phyloP scores from a whole-genome alignment of 1,284 basidiomycete species.

The Clitocybe nebularis region DNA sequence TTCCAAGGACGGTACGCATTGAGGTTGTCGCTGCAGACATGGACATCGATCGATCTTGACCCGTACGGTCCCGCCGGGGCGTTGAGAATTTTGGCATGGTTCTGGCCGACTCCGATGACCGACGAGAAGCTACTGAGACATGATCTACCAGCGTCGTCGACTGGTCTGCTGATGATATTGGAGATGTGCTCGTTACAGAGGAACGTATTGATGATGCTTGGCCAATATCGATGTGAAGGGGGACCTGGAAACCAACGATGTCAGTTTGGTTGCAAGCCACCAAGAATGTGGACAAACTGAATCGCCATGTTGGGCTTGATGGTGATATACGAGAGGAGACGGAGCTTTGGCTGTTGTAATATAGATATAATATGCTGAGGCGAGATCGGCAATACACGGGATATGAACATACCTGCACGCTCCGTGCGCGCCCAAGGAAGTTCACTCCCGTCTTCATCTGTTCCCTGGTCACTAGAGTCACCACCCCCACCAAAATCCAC shows the following conservation, averaged over 20 bases:
- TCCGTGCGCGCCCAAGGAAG: conserved; percentile 56
- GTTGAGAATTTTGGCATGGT: conserved; percentile 32
- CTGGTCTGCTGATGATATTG: conserved; percentile 49
- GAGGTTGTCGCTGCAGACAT: conserved; percentile 60
- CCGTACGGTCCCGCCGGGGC: conserved; percentile 50
- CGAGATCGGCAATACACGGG: conserved; percentile 9
- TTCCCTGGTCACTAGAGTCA: conserved; percentile 34
- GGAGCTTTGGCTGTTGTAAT: conserved; percentile 8
- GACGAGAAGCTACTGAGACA: conserved; percentile 26
- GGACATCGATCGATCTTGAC: conserved; percentile 70
- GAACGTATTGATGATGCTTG: conserved; percentile 31
- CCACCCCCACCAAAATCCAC: conserved; percentile 48
- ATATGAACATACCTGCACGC: conserved; percentile 26
- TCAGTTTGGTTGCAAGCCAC: conserved; percentile 15
- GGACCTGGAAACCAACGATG: conserved; percentile 19
- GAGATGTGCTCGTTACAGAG: conserved; percentile 45
- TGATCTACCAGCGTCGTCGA: conserved; percentile 24
- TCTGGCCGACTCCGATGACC: conserved; percentile 34
- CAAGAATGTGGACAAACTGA: conserved; percentile 7
- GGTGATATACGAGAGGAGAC: conserved; percentile 7
- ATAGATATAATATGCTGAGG: conserved; percentile 3
- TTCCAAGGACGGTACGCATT: conserved; percentile 31
- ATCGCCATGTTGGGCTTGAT: conserved; percentile 11
- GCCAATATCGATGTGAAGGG: conserved; percentile 35
- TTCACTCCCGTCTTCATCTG: conserved; percentile 54